phyloP scores from a whole-genome alignment of 2,329 filamentous ascomycete species.

The Arthrobotrys entomopaga region DNA sequence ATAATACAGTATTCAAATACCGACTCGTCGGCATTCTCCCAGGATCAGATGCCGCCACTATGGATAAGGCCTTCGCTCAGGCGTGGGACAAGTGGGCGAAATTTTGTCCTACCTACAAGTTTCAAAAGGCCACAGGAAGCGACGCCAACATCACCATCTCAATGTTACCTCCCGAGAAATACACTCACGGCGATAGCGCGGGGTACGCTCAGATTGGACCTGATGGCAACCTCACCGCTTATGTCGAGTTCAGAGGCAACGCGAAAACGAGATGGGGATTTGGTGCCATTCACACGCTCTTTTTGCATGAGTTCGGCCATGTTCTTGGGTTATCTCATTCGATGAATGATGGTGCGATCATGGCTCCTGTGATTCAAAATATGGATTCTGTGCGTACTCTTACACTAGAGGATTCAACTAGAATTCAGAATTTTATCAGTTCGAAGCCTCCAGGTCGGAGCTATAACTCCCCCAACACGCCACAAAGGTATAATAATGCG shows the following conservation, averaged over 20 bases:
- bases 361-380: background rate
- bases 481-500: too few species aligned
- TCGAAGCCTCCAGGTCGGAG: too few species aligned
- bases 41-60: background rate
- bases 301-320: conserved; percentile 1
- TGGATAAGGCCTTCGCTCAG: background rate
- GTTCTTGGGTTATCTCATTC: background rate
- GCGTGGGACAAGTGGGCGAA: background rate
- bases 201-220: background rate
- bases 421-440: background rate
- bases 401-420: background rate
- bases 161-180: background rate
- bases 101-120: background rate
- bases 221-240: background rate
- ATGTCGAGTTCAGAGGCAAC: background rate
- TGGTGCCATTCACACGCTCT: background rate
- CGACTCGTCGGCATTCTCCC: background rate
- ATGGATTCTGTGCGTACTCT: background rate
- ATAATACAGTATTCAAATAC: background rate
- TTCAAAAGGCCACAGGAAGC: background rate
- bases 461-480: too few species aligned
- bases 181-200: background rate
- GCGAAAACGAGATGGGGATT: background rate
- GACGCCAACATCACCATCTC: background rate
- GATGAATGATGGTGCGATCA: background rate